Base-by-base conservation (phyloP, 1,139 yeast species). In the Magnusiomyces suaveolens region DNA sequence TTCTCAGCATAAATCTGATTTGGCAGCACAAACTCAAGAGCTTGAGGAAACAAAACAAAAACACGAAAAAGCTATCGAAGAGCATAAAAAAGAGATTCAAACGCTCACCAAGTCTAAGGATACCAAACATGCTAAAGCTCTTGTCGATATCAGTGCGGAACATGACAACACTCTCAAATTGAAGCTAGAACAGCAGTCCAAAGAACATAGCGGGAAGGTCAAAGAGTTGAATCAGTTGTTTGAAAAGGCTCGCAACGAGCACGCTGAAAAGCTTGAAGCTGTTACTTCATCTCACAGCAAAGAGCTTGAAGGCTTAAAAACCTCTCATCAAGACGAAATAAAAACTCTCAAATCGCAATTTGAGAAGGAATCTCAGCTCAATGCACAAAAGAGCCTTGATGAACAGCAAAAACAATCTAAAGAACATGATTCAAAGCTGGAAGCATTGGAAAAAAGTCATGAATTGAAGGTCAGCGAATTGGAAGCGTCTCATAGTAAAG, bases 121-220 rank as follows among this genome's bases (percentile, higher is more conserved):
- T 26, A 16, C 47, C 10, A 38, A 39, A 4, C 50, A 47, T 26
- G 53, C 60, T 74, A 23, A 74, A 72, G 54, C 71, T 64, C 32
- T 63, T 66, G 36, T 51, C 65, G 44, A 60, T 60, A 29, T 50
- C 50, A n/a, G 29, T 59, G 1, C 65, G 62, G 36, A 60, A 6
- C 44, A 41, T n/a, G 44, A 41, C 3, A 16, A 24, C 8, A 60
- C n/a, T 54, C 60, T 3, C 49, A 58, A 16, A 52, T 41, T 14
- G 57, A 56, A 14, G 16, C 60, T 43, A 52, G 54, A 32, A 29
- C 57, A 41, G 25, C 44, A 41, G 25, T 41, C 44, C 6, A 6
- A 41, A n/a, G 10, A 2, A 12, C 56, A 55, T 53, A 21, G 44
- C 18, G 32, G 26, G 18, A 3, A 23, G n/a, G 20, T 56, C 3